Conservation (phyloP, 2,329 filamentous ascomycete species). For the Aureobasidium sp. region DNA sequence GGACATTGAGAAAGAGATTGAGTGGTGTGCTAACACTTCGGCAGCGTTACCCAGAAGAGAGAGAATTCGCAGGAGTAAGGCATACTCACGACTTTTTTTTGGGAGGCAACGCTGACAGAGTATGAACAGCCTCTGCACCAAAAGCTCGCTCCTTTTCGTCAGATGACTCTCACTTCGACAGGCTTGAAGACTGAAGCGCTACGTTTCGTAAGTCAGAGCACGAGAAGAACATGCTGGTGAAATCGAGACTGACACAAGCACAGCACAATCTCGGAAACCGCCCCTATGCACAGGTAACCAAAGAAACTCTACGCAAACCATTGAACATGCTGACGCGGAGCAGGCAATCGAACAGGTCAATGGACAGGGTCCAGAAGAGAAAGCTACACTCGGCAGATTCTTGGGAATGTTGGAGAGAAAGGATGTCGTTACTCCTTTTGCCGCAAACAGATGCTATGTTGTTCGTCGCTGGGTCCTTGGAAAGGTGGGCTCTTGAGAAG, state of each 20-base stretch:
- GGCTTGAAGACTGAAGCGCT: conserved; percentile 3
- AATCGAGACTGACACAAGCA: background rate
- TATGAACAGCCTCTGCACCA: background rate
- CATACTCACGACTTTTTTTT: background rate
- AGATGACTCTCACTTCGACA: background rate
- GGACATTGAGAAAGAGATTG: background rate
- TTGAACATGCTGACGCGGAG: background rate
- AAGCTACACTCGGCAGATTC: background rate
- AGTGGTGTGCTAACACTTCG: background rate
- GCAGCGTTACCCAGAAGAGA: background rate
- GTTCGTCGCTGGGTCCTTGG: background rate
- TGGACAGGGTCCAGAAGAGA: background rate
- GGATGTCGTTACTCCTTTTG: background rate
- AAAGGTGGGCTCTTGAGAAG: background rate
- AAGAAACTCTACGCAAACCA: background rate
- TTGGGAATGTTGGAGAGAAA: background rate
- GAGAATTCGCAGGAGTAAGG: conserved; percentile 3
- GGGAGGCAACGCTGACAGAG: background rate
- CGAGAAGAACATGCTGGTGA: background rate
- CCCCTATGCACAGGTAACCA: background rate
- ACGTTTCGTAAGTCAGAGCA: background rate
- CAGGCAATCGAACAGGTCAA: conserved; percentile 2
- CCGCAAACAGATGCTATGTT: conserved; percentile 7
- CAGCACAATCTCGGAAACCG: conserved; percentile 10
- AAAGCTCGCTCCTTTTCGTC: background rate